Conservation (phyloP, 2,329 filamentous ascomycete species). For the Colletotrichum godetiae region DNA sequence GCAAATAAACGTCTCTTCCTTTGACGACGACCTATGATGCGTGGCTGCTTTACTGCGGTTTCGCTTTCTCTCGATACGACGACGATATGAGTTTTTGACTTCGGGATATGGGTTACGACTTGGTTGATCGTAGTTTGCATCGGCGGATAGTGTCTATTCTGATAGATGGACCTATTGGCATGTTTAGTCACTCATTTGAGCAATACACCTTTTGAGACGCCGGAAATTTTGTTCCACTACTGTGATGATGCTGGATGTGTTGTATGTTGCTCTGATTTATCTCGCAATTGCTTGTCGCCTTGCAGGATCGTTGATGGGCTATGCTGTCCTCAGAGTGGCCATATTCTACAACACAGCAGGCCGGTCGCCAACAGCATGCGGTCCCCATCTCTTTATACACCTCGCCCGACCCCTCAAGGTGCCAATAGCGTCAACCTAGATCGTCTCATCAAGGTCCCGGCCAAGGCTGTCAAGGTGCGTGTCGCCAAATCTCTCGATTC, state of each 20-base stretch:
- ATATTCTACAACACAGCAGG: too few species aligned
- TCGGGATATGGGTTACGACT: background rate
- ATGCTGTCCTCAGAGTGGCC: too few species aligned
- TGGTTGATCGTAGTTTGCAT: background rate
- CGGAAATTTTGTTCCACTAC: background rate
- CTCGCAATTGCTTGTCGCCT: background rate
- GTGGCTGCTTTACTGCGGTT: background rate
- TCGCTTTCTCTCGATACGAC: background rate
- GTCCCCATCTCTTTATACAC: background rate
- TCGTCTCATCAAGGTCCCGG: background rate
- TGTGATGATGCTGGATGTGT: too few species aligned
- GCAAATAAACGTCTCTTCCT: conserved; percentile 13
- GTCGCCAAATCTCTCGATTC: background rate
- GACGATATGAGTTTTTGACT: conserved; percentile 9
- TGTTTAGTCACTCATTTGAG: conserved; percentile 27
- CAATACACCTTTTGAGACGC: conserved; percentile 20
- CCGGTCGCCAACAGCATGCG: too few species aligned
- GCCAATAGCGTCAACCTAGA: background rate
- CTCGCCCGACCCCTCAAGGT: conserved; percentile 18
- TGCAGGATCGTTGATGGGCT: too few species aligned
- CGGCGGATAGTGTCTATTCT: conserved; percentile 13
- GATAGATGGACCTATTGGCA: background rate
- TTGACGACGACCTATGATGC: background rate
- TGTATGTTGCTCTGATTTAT: too few species aligned
- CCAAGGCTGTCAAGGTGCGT: background rate